These are phyloP conservation scores for Cytospora schulzeri DNA, from an alignment of 2,329 filamentous ascomycete species.

Conservation along the genomic window DNA sequence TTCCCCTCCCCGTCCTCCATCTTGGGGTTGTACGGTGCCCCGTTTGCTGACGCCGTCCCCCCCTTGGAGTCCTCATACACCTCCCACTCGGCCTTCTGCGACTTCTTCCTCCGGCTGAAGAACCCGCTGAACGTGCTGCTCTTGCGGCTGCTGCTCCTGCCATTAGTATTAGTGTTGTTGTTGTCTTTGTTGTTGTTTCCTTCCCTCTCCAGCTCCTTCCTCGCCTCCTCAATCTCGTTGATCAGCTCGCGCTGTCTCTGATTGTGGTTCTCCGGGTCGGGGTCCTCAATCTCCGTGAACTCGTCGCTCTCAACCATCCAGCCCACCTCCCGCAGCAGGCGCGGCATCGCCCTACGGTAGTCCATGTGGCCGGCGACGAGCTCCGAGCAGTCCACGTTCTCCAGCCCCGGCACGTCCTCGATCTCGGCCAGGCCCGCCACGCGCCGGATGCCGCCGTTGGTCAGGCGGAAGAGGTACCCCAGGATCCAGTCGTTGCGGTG, in stretches of 20 bases:
- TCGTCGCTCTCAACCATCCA: conserved; percentile 93
- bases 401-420: conserved; percentile 74
- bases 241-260: conserved; percentile 90
- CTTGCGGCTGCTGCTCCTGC: conserved; percentile 33
- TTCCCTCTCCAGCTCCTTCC: conserved; percentile 81
- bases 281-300: conserved; percentile 95
- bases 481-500: conserved; percentile 97
- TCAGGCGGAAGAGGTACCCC: conserved; percentile 92
- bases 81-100: conserved; percentile 59
- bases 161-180: not conserved
- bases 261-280: conserved; percentile 90
- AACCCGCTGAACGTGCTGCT: conserved; percentile 63
- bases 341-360: conserved; percentile 90
- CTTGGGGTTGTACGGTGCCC: conserved; percentile 37
- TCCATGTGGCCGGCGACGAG: conserved; percentile 93
- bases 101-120: conserved; percentile 81
- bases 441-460: conserved; percentile 85
- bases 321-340: conserved; percentile 80
- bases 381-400: conserved; percentile 87
- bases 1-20: conserved; percentile 53
- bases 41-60: conserved; percentile 28
- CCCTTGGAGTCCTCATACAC: conserved; percentile 26
- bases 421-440: conserved; percentile 83
- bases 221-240: conserved; percentile 92
- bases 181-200: conserved; percentile 50